Base-by-base conservation (phyloP, 2,329 filamentous ascomycete genomes). In the Hypoxylon sp. region DNA sequence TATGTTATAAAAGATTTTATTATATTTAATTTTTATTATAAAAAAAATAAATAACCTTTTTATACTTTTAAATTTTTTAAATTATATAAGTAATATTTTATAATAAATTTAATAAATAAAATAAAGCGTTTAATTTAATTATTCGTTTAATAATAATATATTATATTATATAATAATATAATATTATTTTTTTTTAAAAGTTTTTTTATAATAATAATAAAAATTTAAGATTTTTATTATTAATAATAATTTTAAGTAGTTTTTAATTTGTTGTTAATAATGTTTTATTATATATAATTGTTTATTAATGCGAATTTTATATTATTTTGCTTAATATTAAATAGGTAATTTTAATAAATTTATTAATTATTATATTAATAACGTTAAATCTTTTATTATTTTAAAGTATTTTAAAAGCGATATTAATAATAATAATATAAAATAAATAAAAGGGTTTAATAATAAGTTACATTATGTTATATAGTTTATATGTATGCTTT, bases 11-110 rank as follows among this genome's bases (percentile, higher is more conserved):
- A n/a, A n/a, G n/a, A n/a, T n/a, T n/a, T n/a, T n/a, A n/a, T n/a
- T 30, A 32, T 25, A 45, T 55, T 45, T 19, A 55, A 9, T 55
- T 55, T 30, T 28, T 55, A 55, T 43, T 55, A 55, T 19, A 55
- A 45, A 11, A 5, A 7, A 32, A 11, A 14, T 2, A 55, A 30
- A 19, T 30, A 55, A 19, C 28, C 28, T 55, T 32, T 30, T 21
- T 45, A 55, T 14, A 19, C 0, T 45, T 3, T 17, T 19, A 9
- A 28, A 45, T 43, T 3, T 13, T 55, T 55, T 9, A 43, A 36
- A 19, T 10, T n/a, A 32, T 55, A 43, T n/a, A 55, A 43, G 32
- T 55, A 55, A 43, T 43, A 43, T 43, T 19, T 1, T 55, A 34
- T 9, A 5, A 10, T 6, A 5, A 11, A 34, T 11, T 34, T 34